Conservation (phyloP, 2,329 filamentous ascomycete species). For the Parafenestella ontariensis region DNA sequence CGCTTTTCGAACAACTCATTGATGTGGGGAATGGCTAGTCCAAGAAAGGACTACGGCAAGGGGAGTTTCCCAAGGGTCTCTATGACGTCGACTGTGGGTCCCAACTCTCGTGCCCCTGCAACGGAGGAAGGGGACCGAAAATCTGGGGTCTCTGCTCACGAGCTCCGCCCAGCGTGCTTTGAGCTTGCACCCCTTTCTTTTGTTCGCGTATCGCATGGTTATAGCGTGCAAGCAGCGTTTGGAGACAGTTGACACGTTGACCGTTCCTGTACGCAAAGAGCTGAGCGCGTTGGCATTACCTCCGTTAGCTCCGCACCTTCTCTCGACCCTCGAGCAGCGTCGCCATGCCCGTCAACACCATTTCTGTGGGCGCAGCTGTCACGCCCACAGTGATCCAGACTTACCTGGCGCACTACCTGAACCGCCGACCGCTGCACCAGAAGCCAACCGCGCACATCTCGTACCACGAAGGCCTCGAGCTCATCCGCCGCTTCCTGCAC, state of each 20-base stretch:
- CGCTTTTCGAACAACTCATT: too few relatives aligned
- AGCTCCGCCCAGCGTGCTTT: neutral
- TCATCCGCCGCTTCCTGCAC: slow-evolving; percentile 84
- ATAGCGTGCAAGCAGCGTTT: neutral
- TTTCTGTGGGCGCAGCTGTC: slow-evolving; percentile 81
- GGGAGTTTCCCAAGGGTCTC: neutral
- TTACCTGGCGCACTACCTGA: slow-evolving; percentile 87
- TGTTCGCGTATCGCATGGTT: neutral
- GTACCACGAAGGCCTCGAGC: slow-evolving; percentile 89
- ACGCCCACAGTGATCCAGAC: slow-evolving; percentile 89
- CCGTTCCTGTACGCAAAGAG: neutral
- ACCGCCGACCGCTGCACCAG: slow-evolving; percentile 74
- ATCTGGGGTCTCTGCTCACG: neutral
- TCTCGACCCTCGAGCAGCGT: slow-evolving; percentile 3
- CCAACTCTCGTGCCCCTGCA: neutral
- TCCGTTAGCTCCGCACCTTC: slow-evolving; percentile 13
- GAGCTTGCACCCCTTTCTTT: neutral
- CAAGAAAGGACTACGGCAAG: too few relatives aligned
- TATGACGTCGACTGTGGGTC: neutral
- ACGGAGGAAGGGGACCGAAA: neutral
- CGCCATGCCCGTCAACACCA: slow-evolving; percentile 74
- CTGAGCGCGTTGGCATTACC: slow-evolving; percentile 6
- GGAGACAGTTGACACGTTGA: neutral
- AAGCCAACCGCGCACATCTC: slow-evolving; percentile 90
- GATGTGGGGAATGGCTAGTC: too few relatives aligned